A percentile compares a stretch with the other conserved stretches of the same genome.
Conservation (phyloP, 2,329 filamentous ascomycete genomes). For the Venturia asperata region DNA sequence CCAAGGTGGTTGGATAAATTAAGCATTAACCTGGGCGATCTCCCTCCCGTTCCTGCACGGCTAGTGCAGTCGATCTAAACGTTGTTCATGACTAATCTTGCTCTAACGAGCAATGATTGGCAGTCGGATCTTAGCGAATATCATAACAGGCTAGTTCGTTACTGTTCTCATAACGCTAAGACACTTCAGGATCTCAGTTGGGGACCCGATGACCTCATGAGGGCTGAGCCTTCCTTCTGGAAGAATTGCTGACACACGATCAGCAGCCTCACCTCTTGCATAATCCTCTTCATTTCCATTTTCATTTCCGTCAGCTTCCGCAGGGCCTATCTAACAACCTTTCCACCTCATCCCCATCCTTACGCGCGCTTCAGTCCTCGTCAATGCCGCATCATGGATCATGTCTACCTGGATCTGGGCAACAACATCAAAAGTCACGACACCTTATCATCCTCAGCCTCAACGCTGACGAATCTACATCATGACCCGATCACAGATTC, state of each 20-base stretch:
- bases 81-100: neutral
- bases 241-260: neutral
- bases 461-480: neutral
- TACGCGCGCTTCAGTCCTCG: neutral
- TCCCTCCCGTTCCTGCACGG: neutral
- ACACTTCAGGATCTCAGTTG: neutral
- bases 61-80: neutral
- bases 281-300: neutral
- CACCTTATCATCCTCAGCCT: neutral
- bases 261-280: neutral
- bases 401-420: neutral
- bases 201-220: neutral
- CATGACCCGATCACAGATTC: constrained; percentile 7
- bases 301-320: neutral
- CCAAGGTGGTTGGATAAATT: no score
- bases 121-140: neutral
- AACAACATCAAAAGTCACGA: neutral
- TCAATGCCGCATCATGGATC: neutral
- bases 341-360: neutral
- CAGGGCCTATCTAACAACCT: neutral
- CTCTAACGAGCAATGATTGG: neutral
- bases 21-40: neutral
- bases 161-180: neutral
- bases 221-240: neutral
- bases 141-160: neutral